Conservation (phyloP, 2,329 filamentous ascomycete genomes). For the Monosporascus sp. region DNA sequence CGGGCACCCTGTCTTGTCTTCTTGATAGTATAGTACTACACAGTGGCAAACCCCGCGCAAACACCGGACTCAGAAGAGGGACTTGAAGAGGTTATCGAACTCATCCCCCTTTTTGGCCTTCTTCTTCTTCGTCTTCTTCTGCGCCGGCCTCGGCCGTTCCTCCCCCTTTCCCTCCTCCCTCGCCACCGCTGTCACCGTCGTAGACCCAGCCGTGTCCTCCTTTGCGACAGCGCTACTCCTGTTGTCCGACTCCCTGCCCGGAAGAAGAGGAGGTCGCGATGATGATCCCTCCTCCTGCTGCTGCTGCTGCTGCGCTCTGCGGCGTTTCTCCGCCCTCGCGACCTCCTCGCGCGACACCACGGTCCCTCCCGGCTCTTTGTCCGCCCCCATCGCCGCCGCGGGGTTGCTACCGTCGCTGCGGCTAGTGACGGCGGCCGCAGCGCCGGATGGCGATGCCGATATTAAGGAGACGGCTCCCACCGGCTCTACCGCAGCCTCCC, state of each 20-base stretch:
- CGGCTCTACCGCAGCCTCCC: slow-evolving; percentile 13
- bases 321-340: slow-evolving; percentile 13
- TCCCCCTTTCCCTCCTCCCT: slow-evolving; percentile 23
- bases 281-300: no score
- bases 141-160: slow-evolving; percentile 10
- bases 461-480: neutral
- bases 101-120: slow-evolving; percentile 55
- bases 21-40: no score
- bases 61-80: slow-evolving; percentile 36
- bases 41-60: no score
- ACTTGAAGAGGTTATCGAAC: slow-evolving; percentile 68
- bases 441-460: neutral
- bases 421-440: neutral
- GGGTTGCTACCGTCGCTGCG: neutral
- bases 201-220: neutral
- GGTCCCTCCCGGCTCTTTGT: slow-evolving; percentile 4
- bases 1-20: no score
- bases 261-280: neutral
- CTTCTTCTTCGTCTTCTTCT: slow-evolving; percentile 46
- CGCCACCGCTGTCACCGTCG: slow-evolving; percentile 17
- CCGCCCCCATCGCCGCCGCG: neutral
- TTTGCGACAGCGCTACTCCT: no score
- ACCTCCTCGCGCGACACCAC: slow-evolving; percentile 21
- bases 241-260: neutral
- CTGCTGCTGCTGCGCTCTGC: slow-evolving; percentile 1